A percentile compares a stretch with the other conserved stretches of the same genome.
Conservation (phyloP, 257 asterid genomes). For the Oldenlandia corymbosa region DNA sequence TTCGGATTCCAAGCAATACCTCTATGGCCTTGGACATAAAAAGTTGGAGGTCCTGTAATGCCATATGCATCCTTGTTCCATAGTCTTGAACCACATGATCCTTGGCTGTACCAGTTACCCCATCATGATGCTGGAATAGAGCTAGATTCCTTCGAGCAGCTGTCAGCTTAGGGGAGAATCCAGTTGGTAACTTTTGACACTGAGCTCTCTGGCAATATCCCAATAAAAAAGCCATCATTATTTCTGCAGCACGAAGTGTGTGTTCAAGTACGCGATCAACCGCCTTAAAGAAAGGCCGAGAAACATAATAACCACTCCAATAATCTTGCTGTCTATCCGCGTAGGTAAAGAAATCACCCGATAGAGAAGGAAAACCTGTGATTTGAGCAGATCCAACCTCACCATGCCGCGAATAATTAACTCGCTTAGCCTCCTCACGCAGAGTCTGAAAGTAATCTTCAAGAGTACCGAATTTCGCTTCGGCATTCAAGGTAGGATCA, state of each 20-base stretch:
- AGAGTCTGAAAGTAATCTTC: slow-evolving; percentile 81
- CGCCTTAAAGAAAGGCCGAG: slow-evolving; percentile 97
- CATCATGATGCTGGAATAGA: slow-evolving; percentile 95
- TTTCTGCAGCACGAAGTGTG: slow-evolving; percentile 88
- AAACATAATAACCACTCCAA: slow-evolving; percentile 98
- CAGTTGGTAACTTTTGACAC: slow-evolving; percentile 80
- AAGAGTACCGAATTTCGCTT: slow-evolving; percentile 89
- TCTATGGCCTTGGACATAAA: slow-evolving; percentile 91
- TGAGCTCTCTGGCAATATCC: slow-evolving; percentile 82
- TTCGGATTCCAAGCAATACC: slow-evolving; percentile 74
- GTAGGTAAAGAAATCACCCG: slow-evolving; percentile 94
- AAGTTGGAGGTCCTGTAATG: slow-evolving; percentile 76
- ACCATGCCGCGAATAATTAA: slow-evolving; percentile 60
- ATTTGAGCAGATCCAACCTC: slow-evolving; percentile 87
- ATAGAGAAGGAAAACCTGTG: slow-evolving; percentile 84
- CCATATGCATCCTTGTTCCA: slow-evolving; percentile 86
- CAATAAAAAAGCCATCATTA: slow-evolving; percentile 84
- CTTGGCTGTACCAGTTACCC: slow-evolving; percentile 95
- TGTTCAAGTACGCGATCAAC: slow-evolving; percentile 95
- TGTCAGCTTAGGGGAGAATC: slow-evolving; percentile 77
- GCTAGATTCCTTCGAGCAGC: slow-evolving; percentile 95
- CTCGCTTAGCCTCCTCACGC: slow-evolving; percentile 78
- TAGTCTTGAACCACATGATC: slow-evolving; percentile 93
- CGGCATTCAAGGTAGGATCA: slow-evolving; percentile 81
- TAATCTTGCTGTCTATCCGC: slow-evolving; percentile 94